Evolutionary conservation across 192 early-diverging fungal genomes (phyloP).

Genomic region (Umbelopsis sp.): DNA sequence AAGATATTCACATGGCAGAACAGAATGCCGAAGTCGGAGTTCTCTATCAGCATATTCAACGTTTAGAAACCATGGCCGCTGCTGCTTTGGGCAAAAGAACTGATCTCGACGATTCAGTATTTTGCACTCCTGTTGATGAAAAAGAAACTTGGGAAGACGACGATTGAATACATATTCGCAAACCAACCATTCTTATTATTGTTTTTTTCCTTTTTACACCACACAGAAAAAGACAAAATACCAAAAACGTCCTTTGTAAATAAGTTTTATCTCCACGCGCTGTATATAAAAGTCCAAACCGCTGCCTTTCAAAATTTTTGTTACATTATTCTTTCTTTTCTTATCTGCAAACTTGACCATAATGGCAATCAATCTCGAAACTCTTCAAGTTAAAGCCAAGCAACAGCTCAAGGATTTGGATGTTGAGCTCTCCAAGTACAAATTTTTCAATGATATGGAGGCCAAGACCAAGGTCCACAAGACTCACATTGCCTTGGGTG

Average conservation of each 20-base stretch:
- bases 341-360: conserved; percentile 1
- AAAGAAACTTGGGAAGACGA: conserved; percentile 17
- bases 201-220: too few species aligned
- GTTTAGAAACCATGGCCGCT: conserved; percentile 9
- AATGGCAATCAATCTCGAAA: conserved; percentile 26
- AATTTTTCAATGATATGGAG: conserved; percentile 70
- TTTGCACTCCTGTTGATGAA: conserved; percentile 27
- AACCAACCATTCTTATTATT: not conserved
- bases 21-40: conserved; percentile 19
- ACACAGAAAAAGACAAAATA: not conserved
- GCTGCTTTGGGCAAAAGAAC: not conserved
- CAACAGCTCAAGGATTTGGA: conserved; percentile 53
- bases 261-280: not conserved
- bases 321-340: conserved; percentile 10
- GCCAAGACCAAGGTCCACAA: conserved; percentile 83
- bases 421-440: conserved; percentile 71
- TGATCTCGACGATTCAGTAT: conserved; percentile 17
- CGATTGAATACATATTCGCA: too few species aligned
- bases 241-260: too few species aligned
- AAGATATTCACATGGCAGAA: conserved; percentile 19
- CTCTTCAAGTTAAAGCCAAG: conserved; percentile 25
- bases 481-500: conserved; percentile 77
- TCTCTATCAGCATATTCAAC: conserved; percentile 20
- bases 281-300: not conserved
- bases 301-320: not conserved